Evolutionary conservation across 2,329 filamentous ascomycete genomes (phyloP).

Genomic region (Diaporthe ilicicola): DNA sequence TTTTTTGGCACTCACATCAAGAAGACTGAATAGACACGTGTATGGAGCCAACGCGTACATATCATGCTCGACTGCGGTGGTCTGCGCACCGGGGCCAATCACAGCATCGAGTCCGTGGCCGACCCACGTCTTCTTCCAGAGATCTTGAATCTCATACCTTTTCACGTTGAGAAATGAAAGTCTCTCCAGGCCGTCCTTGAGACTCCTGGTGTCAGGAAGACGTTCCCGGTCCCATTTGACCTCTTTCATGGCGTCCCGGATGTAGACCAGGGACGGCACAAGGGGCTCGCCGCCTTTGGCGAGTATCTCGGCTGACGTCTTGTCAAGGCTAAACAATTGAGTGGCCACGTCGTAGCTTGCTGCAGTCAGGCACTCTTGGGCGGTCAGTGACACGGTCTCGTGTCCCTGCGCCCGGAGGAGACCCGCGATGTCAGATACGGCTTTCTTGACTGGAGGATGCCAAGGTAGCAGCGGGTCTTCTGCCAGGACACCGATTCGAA

Average conservation of each 20-base stretch:
- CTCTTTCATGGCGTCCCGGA: slow-evolving; percentile 10
- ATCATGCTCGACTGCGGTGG: slow-evolving; percentile 34
- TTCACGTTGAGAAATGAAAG: slow-evolving; percentile 28
- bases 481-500: slow-evolving; percentile 32
- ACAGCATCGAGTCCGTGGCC: slow-evolving; percentile 31
- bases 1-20: slow-evolving; percentile 28
- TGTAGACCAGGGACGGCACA: slow-evolving; percentile 22
- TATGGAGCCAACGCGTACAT: slow-evolving; percentile 32
- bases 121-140: slow-evolving; percentile 32
- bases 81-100: slow-evolving; percentile 31
- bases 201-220: slow-evolving; percentile 2
- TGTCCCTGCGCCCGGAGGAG: slow-evolving; percentile 24
- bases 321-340: slow-evolving; percentile 31
- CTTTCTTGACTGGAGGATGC: slow-evolving; percentile 30
- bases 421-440: neutral
- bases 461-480: slow-evolving; percentile 33
- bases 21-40: slow-evolving; percentile 30
- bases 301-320: slow-evolving; percentile 23
- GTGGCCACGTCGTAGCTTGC: slow-evolving; percentile 25
- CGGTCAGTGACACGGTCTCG: slow-evolving; percentile 12
- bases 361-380: slow-evolving; percentile 23
- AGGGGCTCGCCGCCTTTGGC: slow-evolving; percentile 27
- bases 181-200: slow-evolving; percentile 24
- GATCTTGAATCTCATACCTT: slow-evolving; percentile 27
- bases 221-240: slow-evolving; percentile 11